Percentiles rank a stretch among this genome's conserved stretches.
Conservation (phyloP, 306 rosid genomes). For the Glycine tomentella region DNA sequence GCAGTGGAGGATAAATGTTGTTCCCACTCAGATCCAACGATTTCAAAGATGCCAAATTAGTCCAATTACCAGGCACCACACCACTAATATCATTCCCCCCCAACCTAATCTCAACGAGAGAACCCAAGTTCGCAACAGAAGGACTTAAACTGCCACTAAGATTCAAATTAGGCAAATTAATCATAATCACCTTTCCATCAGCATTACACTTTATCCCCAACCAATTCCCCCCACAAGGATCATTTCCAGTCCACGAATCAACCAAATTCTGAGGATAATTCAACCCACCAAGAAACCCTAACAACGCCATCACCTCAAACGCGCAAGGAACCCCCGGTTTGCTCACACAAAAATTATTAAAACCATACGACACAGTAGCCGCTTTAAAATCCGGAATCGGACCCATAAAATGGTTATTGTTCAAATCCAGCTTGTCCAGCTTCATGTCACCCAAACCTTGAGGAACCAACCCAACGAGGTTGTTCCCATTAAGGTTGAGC, state of each 20-base stretch:
- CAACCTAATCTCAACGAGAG: slow-evolving; percentile 67
- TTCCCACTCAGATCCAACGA: slow-evolving; percentile 81
- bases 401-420: slow-evolving; percentile 87
- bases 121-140: slow-evolving; percentile 72
- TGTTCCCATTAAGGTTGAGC: slow-evolving; percentile 78
- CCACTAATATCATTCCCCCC: slow-evolving; percentile 70
- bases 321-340: slow-evolving; percentile 63
- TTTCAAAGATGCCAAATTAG: slow-evolving; percentile 61
- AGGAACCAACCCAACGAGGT: slow-evolving; percentile 83
- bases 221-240: slow-evolving; percentile 76
- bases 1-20: slow-evolving; percentile 83
- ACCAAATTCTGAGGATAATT: slow-evolving; percentile 72
- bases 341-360: slow-evolving; percentile 67
- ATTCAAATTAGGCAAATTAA: slow-evolving; percentile 67
- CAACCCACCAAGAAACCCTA: slow-evolving; percentile 72
- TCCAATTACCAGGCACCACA: slow-evolving; percentile 75
- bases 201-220: slow-evolving; percentile 72
- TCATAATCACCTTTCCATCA: slow-evolving; percentile 59
- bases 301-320: slow-evolving; percentile 74
- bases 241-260: slow-evolving; percentile 74
- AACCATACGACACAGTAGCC: slow-evolving; percentile 27
- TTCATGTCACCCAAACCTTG: slow-evolving; percentile 62
- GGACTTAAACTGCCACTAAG: slow-evolving; percentile 85
- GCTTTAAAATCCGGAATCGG: slow-evolving; percentile 80
- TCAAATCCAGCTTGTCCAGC: slow-evolving; percentile 68